phyloP scores from a whole-genome alignment of 768 basidiomycete genomes.

The Tubosaeta sp. region DNA sequence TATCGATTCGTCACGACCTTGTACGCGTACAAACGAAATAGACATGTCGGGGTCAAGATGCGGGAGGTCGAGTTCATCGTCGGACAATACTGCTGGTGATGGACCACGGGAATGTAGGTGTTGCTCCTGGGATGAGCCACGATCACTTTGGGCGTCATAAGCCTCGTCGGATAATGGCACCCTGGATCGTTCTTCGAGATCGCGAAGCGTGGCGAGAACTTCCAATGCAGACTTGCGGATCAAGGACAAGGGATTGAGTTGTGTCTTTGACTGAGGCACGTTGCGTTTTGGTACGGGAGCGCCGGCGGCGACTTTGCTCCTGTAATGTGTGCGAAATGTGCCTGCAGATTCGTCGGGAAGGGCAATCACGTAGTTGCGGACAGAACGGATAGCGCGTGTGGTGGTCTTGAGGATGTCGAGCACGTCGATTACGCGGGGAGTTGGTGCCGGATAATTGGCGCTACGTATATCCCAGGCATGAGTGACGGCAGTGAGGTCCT shows the following conservation, averaged over 20 bases:
- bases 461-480: slow-evolving; percentile 53
- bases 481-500: slow-evolving; percentile 66
- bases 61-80: slow-evolving; percentile 30
- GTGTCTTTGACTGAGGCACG: slow-evolving; percentile 30
- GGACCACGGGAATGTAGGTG: slow-evolving; percentile 37
- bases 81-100: slow-evolving; percentile 42
- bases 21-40: slow-evolving; percentile 66
- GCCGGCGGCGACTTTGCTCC: slow-evolving; percentile 43
- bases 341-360: slow-evolving; percentile 72
- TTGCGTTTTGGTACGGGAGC: slow-evolving; percentile 33
- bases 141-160: slow-evolving; percentile 79
- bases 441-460: slow-evolving; percentile 7
- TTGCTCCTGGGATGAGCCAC: slow-evolving; percentile 40
- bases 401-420: slow-evolving; percentile 72
- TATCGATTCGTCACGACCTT: slow-evolving; percentile 58
- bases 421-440: slow-evolving; percentile 46
- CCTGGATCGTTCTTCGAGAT: slow-evolving; percentile 74
- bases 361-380: slow-evolving; percentile 78
- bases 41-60: slow-evolving; percentile 55
- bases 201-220: slow-evolving; percentile 73
- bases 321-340: slow-evolving; percentile 53
- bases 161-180: slow-evolving; percentile 75
- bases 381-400: slow-evolving; percentile 74
- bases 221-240: slow-evolving; percentile 80
- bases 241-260: slow-evolving; percentile 57